Percentiles rank a stretch among this genome's conserved stretches.
Evolutionary conservation across 129 eudicot species (phyloP).

Genomic region (Pittosporum tobira): DNA sequence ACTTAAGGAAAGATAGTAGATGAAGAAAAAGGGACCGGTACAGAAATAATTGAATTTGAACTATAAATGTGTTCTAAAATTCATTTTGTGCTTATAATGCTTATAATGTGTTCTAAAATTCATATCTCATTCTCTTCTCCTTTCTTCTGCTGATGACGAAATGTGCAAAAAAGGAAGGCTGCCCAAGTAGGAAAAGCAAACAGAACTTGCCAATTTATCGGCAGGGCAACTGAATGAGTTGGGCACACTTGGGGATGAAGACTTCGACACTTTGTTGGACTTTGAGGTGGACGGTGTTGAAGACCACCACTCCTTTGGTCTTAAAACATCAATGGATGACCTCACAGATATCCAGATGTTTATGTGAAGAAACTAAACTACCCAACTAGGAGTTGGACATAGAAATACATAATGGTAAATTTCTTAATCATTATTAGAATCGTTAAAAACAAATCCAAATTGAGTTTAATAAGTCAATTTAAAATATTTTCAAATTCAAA

Average conservation of each 20-base stretch:
- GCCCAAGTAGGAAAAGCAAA: neutral
- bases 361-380: neutral
- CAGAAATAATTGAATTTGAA: too few species aligned
- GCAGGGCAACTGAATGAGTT: neutral
- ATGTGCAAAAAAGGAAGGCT: neutral
- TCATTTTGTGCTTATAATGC: too few species aligned
- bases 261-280: neutral
- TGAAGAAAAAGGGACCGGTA: too few species aligned
- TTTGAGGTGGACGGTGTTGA: neutral
- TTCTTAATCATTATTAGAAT: too few species aligned
- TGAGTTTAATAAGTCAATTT: too few species aligned
- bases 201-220: neutral
- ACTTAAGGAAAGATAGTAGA: too few species aligned
- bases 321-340: constrained; percentile 3
- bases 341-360: constrained; percentile 2
- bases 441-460: too few species aligned
- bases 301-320: neutral
- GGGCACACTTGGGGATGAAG: neutral
- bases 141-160: neutral
- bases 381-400: neutral
- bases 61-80: too few species aligned
- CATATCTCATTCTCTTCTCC: neutral
- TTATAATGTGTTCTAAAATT: too few species aligned
- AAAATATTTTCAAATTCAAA: too few species aligned
- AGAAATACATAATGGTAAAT: neutral